Conservation (phyloP, 1,284 basidiomycete genomes). For the Polyporus tsugae region DNA sequence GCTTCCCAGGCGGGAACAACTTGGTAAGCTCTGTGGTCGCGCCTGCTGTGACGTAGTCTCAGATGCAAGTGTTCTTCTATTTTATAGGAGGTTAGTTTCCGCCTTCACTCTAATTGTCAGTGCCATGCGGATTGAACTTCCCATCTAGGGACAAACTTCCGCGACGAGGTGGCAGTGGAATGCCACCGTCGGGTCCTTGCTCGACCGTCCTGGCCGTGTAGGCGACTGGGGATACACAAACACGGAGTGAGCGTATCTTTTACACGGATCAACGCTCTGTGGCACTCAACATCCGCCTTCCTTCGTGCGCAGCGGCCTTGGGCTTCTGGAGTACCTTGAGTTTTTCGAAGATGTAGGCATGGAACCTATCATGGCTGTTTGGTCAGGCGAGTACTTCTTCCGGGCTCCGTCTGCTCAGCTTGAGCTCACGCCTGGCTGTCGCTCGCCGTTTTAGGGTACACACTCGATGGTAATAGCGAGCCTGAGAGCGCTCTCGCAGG, state of each 20-base stretch:
- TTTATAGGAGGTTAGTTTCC: conserved; percentile 46
- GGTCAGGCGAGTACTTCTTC: conserved; percentile 55
- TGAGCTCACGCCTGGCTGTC: conserved; percentile 6
- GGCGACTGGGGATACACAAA: conserved; percentile 77
- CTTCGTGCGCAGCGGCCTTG: conserved; percentile 57
- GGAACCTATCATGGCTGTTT: conserved; percentile 76
- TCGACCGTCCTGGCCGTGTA: conserved; percentile 58
- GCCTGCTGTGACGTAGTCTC: conserved; percentile 23
- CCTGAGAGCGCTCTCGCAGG: conserved; percentile 60
- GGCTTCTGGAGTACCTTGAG: conserved; percentile 70
- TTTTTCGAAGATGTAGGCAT: conserved; percentile 72
- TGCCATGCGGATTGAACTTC: conserved; percentile 6
- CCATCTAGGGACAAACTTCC: conserved; percentile 57
- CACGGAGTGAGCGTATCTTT: conserved; percentile 58
- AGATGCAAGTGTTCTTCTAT: not conserved
- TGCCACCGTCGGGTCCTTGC: conserved; percentile 58
- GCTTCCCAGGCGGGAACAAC: conserved; percentile 73
- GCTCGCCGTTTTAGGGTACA: conserved; percentile 51
- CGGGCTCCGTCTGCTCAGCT: not conserved
- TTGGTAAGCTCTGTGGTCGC: conserved; percentile 43
- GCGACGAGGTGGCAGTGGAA: conserved; percentile 75
- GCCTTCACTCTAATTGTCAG: conserved; percentile 3
- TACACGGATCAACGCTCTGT: conserved; percentile 16
- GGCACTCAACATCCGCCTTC: conserved; percentile 23
- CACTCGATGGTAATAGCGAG: conserved; percentile 62